phyloP scores from a whole-genome alignment of 257 asterid species.

The Solanum pinnatisectum region DNA sequence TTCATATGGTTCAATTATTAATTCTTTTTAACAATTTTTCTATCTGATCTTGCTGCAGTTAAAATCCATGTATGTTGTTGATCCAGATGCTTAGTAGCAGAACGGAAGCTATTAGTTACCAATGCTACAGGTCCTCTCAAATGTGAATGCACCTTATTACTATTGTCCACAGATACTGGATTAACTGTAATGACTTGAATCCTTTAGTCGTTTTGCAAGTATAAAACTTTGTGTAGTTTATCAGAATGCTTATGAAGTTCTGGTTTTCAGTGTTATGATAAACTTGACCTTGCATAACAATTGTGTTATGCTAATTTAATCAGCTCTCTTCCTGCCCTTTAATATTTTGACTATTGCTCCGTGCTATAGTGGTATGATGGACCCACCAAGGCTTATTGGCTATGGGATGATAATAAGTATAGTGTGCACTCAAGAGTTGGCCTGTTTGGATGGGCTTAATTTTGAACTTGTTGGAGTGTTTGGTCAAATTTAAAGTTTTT shows the following conservation, averaged over 20 bases:
- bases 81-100: slow-evolving; percentile 16
- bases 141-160: slow-evolving; percentile 18
- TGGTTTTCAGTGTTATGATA: slow-evolving; percentile 25
- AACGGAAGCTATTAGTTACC: slow-evolving; percentile 12
- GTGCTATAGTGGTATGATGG: neutral
- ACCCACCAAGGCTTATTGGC: neutral
- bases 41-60: slow-evolving; percentile 16
- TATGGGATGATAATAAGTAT: neutral
- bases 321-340: neutral
- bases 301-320: neutral
- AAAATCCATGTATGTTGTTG: slow-evolving; percentile 2
- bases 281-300: slow-evolving; percentile 1
- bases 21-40: neutral
- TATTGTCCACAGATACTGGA: slow-evolving; percentile 5
- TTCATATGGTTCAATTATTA: neutral
- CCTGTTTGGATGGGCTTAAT: neutral
- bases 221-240: slow-evolving; percentile 22
- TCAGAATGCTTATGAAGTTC: slow-evolving; percentile 25
- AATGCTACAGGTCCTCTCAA: slow-evolving; percentile 9
- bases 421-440: neutral
- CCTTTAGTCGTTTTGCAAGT: slow-evolving; percentile 6
- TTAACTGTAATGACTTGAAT: slow-evolving; percentile 8
- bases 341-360: neutral
- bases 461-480: neutral
- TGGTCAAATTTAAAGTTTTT: neutral